Evolutionary conservation across 2,329 filamentous ascomycete genomes (phyloP), one percentile per base, ranked within the genome.

Genomic region (Cryphonectria nitschkei): DNA sequence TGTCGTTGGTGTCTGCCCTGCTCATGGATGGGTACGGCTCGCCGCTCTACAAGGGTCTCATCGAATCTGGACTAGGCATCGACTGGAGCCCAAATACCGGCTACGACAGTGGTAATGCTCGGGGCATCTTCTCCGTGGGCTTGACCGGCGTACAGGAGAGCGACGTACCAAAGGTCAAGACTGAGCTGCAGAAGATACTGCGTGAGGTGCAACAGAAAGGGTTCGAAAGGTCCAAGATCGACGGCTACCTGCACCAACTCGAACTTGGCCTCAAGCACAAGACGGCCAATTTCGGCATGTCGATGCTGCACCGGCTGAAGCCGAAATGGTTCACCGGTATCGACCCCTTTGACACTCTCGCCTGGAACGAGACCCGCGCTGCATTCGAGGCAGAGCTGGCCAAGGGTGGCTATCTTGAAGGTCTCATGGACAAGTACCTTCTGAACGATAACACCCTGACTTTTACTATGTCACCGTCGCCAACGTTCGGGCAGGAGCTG

Each of bases 11-110:
- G 46, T 93, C 93, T 4, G 94, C 92, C 1, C 83, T 99, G 22
- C 83, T 99, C 13, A 91, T 97, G 83, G 95, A 97, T 79, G 96
- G 96, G 6, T 99, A 98, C 79, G 95, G 96, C 19, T 98, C 96
- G 7, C 96, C 96, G 0, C 82, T 99, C 69, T 98, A 98, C 80
- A 91, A 91, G 73, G 93, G 92, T 1, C 84, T 99, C 71, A 93
- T 99, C 68, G 95, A 98, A 79, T 90, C 92, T 63, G 95, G 94
- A 0, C 87, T 99, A 54, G 96, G 96, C 32, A 93, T 94, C 0
- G 95, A 97, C 76, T 99, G 94, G 84, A 97, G 94, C 67, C 94
- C 96, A 3, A 99, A 99, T 78, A 93, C 94, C 1, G 96, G 96
- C 16, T 97, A 96, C 76, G 95, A 98, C 78, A 88, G 88, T 68